Evolutionary conservation across 2,329 filamentous ascomycete genomes (phyloP).

Genomic region (Penicillium sp.): DNA sequence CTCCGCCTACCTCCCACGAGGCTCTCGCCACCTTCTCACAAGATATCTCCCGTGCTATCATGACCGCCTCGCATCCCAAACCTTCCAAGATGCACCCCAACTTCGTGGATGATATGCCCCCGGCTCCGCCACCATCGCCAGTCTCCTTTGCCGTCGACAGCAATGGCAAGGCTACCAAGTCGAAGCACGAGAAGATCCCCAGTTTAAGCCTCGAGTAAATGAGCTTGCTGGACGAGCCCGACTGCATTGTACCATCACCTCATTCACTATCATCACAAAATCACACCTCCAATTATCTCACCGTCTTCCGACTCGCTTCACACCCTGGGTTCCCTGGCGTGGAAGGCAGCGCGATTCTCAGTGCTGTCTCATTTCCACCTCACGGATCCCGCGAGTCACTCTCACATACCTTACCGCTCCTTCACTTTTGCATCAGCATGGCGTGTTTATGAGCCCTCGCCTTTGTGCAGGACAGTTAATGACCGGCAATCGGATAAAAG

Average conservation of each 20-base stretch:
- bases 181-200: slow-evolving; percentile 17
- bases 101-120: slow-evolving; percentile 24
- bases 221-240: neutral
- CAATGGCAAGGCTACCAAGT: slow-evolving; percentile 6
- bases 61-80: slow-evolving; percentile 32
- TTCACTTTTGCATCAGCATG: slow-evolving; percentile 13
- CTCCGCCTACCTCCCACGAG: slow-evolving; percentile 16
- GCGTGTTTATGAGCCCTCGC: slow-evolving; percentile 6
- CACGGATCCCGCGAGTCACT: neutral
- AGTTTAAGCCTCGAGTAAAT: slow-evolving; percentile 19
- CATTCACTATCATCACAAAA: no score
- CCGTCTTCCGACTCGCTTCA: no score
- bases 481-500: slow-evolving; percentile 5
- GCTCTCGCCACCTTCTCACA: slow-evolving; percentile 30
- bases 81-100: slow-evolving; percentile 19
- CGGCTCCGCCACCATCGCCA: slow-evolving; percentile 20
- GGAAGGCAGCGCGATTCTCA: no score
- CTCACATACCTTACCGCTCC: neutral
- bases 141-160: slow-evolving; percentile 18
- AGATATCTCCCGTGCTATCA: slow-evolving; percentile 38
- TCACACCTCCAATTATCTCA: no score
- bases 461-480: neutral
- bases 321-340: no score
- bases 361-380: no score
- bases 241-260: slow-evolving; percentile 1